Evolutionary conservation across 805 yeast genomes (phyloP).

Genomic region (Cephaloascus fragrans): DNA sequence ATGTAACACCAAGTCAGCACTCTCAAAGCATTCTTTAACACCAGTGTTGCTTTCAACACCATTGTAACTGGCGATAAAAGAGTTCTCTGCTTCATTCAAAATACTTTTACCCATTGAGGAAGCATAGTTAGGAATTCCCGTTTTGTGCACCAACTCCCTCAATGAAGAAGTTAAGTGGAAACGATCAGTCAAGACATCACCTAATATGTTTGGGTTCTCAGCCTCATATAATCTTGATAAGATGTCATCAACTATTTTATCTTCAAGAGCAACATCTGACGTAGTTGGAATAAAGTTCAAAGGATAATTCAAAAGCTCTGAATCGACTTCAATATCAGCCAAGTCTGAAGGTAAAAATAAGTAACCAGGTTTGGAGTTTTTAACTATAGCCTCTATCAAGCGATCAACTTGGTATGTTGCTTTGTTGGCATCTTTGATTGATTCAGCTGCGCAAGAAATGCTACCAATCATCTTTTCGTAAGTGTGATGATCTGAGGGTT

Average conservation of each 20-base stretch:
- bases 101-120: conserved; percentile 65
- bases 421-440: conserved; percentile 12
- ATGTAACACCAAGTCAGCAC: conserved; percentile 59
- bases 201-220: conserved; percentile 54
- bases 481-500: conserved; percentile 21
- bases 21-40: conserved; percentile 35
- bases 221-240: conserved; percentile 42
- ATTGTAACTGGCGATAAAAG: conserved; percentile 63
- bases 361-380: conserved; percentile 27
- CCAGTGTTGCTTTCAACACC: conserved; percentile 47
- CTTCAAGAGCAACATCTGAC: conserved; percentile 12
- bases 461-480: conserved; percentile 15
- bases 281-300: neutral
- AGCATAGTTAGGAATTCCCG: conserved; percentile 38
- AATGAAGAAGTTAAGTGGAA: conserved; percentile 36
- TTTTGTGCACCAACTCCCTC: conserved; percentile 32
- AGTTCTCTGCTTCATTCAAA: conserved; percentile 57
- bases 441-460: conserved; percentile 18
- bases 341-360: conserved; percentile 23
- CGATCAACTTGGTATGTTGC: conserved; percentile 18
- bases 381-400: conserved; percentile 16
- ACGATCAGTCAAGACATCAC: conserved; percentile 63
- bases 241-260: conserved; percentile 31
- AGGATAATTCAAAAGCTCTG: neutral
- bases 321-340: conserved; percentile 8